These are phyloP conservation scores for Thraustotheca clavata DNA, from an alignment of 352 stramenopile genomes.

Conservation along the genomic window DNA sequence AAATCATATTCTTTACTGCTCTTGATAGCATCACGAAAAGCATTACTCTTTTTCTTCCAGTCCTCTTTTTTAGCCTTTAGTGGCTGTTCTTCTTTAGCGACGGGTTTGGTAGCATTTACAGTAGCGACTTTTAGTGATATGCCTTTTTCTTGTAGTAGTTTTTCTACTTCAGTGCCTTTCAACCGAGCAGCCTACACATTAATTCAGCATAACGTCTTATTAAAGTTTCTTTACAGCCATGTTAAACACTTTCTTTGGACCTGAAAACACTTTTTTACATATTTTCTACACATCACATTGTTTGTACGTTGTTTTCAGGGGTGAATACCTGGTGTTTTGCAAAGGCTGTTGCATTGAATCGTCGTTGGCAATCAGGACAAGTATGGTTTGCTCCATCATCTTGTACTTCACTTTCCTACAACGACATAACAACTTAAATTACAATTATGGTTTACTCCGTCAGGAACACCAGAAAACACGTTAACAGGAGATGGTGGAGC, in stretches of 20 bases:
- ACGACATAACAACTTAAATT: neutral
- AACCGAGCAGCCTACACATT: conserved; percentile 27
- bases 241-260: conserved; percentile 81
- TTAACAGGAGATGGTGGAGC: neutral
- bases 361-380: conserved; percentile 72
- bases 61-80: conserved; percentile 48
- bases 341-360: conserved; percentile 68
- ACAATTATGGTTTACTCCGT: conserved; percentile 7
- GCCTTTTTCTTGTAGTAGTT: conserved; percentile 40
- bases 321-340: conserved; percentile 49
- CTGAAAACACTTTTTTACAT: conserved; percentile 82
- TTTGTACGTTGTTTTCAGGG: neutral
- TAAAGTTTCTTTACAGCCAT: conserved; percentile 46
- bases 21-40: conserved; percentile 85
- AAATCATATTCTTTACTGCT: conserved; percentile 50
- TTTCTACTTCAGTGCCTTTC: conserved; percentile 62
- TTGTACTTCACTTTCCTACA: conserved; percentile 20
- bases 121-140: conserved; percentile 23
- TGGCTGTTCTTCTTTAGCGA: conserved; percentile 36
- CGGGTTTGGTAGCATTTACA: neutral
- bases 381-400: conserved; percentile 19
- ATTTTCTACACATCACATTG: conserved; percentile 33
- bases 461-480: conserved; percentile 13
- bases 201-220: neutral
- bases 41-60: conserved; percentile 84